Percentiles rank a stretch among this genome's conserved stretches.
phyloP scores from a whole-genome alignment of 345 rosid species.

The Citrus hindsii region DNA sequence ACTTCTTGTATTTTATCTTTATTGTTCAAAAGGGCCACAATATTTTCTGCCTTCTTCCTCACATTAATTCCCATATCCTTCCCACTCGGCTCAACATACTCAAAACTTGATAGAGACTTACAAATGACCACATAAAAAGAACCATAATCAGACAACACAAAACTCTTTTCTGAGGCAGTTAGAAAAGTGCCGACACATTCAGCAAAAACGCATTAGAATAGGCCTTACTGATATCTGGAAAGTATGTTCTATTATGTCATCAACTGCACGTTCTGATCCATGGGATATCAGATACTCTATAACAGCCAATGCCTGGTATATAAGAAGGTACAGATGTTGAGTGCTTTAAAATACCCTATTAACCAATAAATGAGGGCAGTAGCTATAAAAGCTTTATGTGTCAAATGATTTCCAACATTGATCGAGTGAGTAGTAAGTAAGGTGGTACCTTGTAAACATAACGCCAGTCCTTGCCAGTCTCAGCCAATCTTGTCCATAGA shows the following conservation, averaged over 20 bases:
- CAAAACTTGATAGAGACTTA: conserved; percentile 92
- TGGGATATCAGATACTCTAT: conserved; percentile 89
- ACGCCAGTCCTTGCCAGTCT: conserved; percentile 98
- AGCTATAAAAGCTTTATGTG: not conserved
- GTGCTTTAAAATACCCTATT: conserved; percentile 1
- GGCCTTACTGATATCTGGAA: conserved; percentile 89
- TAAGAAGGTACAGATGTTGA: conserved; percentile 9
- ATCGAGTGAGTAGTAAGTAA: conserved; percentile 10
- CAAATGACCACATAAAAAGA: conserved; percentile 14
- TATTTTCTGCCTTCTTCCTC: conserved; percentile 90
- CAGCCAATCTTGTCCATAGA: conserved; percentile 85
- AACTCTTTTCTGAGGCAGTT: not conserved
- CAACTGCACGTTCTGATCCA: conserved; percentile 98
- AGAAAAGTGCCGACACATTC: not conserved
- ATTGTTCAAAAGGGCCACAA: conserved; percentile 64
- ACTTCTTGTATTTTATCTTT: conserved; percentile 87
- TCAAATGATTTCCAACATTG: not conserved
- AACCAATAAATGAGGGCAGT: conserved; percentile 4
- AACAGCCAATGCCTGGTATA: conserved; percentile 78
- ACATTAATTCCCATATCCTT: conserved; percentile 92
- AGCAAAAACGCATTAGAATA: conserved; percentile 5
- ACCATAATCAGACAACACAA: conserved; percentile 20
- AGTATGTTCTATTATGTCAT: conserved; percentile 94
- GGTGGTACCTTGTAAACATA: conserved; percentile 83
- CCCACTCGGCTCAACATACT: conserved; percentile 92